phyloP scores from a whole-genome alignment of 2,329 filamentous ascomycete species.

The Pseudopithomyces chartarum region DNA sequence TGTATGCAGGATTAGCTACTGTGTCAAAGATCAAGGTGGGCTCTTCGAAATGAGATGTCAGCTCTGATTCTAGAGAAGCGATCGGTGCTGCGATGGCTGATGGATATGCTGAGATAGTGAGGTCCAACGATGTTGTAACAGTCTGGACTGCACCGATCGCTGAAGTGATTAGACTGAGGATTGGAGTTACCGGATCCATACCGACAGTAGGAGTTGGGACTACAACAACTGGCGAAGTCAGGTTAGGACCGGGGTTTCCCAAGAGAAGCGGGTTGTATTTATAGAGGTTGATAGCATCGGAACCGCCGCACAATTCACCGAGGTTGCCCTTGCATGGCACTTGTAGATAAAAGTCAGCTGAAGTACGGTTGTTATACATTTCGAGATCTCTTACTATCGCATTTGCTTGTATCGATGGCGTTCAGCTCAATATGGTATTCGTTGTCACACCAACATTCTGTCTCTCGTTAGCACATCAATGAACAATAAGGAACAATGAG shows the following conservation, averaged over 20 bases:
- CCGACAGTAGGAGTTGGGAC: not conserved
- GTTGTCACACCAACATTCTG: not conserved
- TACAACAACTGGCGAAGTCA: not conserved
- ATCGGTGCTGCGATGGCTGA: not conserved
- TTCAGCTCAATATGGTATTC: not conserved
- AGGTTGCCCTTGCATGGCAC: not conserved
- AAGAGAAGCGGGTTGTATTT: not conserved
- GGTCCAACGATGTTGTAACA: too few relatives aligned
- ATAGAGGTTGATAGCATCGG: not conserved
- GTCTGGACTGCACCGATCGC: too few relatives aligned
- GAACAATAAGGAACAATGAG: not conserved
- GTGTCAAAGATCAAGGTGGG: not conserved
- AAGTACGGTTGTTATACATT: too few relatives aligned
- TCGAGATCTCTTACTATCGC: not conserved
- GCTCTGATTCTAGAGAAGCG: not conserved
- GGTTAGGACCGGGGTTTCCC: not conserved
- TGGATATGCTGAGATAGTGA: not conserved
- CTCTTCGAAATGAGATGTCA: not conserved
- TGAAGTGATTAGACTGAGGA: too few relatives aligned
- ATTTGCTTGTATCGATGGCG: not conserved
- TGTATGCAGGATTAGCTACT: not conserved
- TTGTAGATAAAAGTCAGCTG: too few relatives aligned
- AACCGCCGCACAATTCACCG: not conserved
- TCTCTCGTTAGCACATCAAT: not conserved
- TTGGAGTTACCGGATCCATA: too few relatives aligned